Evolutionary conservation across 257 asterid species (phyloP).

Genomic region (Solanum dulcamara): DNA sequence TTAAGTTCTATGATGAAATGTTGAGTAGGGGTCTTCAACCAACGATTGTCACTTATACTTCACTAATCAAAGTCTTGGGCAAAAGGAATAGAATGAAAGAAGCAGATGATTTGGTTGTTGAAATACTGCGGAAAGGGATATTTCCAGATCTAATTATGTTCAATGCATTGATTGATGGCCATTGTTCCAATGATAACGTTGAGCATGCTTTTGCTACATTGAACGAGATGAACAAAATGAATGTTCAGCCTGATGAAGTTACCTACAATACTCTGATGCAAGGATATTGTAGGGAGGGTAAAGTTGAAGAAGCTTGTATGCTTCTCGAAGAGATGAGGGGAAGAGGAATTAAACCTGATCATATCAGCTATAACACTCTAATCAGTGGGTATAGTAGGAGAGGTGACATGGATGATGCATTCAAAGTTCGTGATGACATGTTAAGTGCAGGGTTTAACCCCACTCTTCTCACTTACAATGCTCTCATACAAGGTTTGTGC

Average conservation of each 20-base stretch:
- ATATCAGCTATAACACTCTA: constrained; percentile 32
- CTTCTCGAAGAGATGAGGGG: constrained; percentile 35
- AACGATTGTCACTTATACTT: constrained; percentile 31
- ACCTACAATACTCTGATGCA: constrained; percentile 40
- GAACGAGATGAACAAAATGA: constrained; percentile 35
- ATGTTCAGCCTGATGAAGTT: constrained; percentile 38
- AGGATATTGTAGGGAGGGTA: constrained; percentile 41
- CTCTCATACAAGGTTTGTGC: constrained; percentile 42
- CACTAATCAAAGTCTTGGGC: constrained; percentile 37
- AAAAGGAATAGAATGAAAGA: constrained; percentile 36
- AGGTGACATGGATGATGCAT: constrained; percentile 34
- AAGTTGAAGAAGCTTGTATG: constrained; percentile 33
- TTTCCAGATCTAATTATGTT: constrained; percentile 45
- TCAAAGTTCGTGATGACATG: constrained; percentile 34
- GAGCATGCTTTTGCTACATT: constrained; percentile 29
- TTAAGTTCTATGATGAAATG: constrained; percentile 41
- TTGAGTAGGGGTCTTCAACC: constrained; percentile 33
- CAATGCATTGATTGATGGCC: constrained; percentile 44
- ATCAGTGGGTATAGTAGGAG: constrained; percentile 38
- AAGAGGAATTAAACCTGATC: constrained; percentile 36
- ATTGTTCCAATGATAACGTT: constrained; percentile 28
- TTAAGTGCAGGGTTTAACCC: constrained; percentile 26
- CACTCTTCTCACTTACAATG: constrained; percentile 33
- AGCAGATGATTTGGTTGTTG: constrained; percentile 35
- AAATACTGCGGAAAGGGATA: constrained; percentile 23